Evolutionary conservation across 2,329 filamentous ascomycete species (phyloP), one percentile per base, ranked within the genome.

Genomic region (Alternaria sp.): DNA sequence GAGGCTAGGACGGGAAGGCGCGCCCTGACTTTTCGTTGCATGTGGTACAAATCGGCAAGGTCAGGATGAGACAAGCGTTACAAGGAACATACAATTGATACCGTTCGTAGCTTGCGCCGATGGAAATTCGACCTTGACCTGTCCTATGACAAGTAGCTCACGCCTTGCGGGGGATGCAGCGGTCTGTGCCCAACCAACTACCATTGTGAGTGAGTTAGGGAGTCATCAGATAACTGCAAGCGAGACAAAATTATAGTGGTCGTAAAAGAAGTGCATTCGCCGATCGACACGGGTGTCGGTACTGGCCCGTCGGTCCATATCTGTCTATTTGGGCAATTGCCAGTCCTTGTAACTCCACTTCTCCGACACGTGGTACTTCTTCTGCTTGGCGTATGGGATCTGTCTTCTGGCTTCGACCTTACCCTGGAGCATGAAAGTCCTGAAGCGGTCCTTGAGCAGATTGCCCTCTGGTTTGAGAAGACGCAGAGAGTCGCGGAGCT

Each of bases 321-420:
- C 7, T 6, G 15, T 59, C 59, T 62, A 62, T 49, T 62, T 59
- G 32, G 59, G 59, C 43, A 92, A 81, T 72, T 85, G 86, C 81
- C 97, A 99, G 79, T 99, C 96, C 86, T 99, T 99, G 84, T 97
- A 92, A 47, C 90, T 89, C 96, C 96, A 99, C 83, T 98, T 99
- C 87, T 98, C 96, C 7, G 93, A 97, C 55, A 89, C 81, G 80
- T 92, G 93, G 71, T 85, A 89, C 85, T 90, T 94, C 67, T 88
- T 88, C 84, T 96, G 92, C 86, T 92, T 97, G 74, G 87, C 87
- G 82, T 96, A 95, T 7, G 90, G 87, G 61, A 95, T 88, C 56
- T 90, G 90, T 77, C 90, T 90, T 72, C 96, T 87, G 53, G 88
- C 87, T 84, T 99, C 96, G 65, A 99, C 82, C 82, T 96, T 97